Evolutionary conservation across 2,329 filamentous ascomycete genomes (phyloP).

Genomic region (Colletotrichum magnum): DNA sequence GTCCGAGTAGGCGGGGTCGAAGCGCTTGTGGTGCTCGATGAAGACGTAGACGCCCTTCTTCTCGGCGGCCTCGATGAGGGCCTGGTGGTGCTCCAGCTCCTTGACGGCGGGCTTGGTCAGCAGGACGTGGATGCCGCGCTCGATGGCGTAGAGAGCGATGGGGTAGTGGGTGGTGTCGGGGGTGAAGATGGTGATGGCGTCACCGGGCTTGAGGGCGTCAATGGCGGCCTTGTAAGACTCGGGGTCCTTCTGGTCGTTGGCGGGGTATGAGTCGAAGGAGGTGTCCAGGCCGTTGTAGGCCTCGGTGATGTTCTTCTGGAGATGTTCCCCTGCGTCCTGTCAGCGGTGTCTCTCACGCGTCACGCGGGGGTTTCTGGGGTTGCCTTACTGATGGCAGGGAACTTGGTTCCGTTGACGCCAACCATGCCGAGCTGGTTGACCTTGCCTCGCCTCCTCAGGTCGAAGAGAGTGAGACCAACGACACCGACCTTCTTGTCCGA

Average conservation of each 20-base stretch:
- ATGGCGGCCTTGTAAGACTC: slow-evolving; percentile 92
- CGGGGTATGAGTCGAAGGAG: slow-evolving; percentile 86
- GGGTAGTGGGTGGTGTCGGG: slow-evolving; percentile 94
- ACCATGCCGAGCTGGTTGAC: slow-evolving; percentile 91
- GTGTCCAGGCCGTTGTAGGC: slow-evolving; percentile 92
- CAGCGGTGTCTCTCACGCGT: slow-evolving; percentile 11
- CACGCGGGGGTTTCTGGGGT: neutral
- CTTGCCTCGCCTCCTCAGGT: slow-evolving; percentile 89
- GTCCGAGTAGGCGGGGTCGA: slow-evolving; percentile 92
- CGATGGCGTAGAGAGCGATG: slow-evolving; percentile 92
- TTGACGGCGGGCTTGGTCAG: slow-evolving; percentile 96
- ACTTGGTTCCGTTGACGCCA: slow-evolving; percentile 89
- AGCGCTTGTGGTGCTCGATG: slow-evolving; percentile 97
- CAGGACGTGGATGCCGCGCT: slow-evolving; percentile 89
- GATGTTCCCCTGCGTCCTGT: slow-evolving; percentile 75
- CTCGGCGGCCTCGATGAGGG: slow-evolving; percentile 79
- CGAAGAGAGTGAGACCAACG: slow-evolving; percentile 90
- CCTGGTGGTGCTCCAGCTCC: slow-evolving; percentile 82
- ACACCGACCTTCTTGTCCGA: slow-evolving; percentile 98
- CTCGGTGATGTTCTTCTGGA: slow-evolving; percentile 87
- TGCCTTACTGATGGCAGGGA: slow-evolving; percentile 85
- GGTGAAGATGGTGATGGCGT: slow-evolving; percentile 96
- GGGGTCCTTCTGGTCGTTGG: slow-evolving; percentile 79
- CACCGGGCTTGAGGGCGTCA: slow-evolving; percentile 83
- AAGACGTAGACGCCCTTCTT: slow-evolving; percentile 89